Percentiles rank a stretch among this genome's conserved stretches.
Conservation (phyloP, 768 basidiomycete species). For the Xanthoconium stramineum region DNA sequence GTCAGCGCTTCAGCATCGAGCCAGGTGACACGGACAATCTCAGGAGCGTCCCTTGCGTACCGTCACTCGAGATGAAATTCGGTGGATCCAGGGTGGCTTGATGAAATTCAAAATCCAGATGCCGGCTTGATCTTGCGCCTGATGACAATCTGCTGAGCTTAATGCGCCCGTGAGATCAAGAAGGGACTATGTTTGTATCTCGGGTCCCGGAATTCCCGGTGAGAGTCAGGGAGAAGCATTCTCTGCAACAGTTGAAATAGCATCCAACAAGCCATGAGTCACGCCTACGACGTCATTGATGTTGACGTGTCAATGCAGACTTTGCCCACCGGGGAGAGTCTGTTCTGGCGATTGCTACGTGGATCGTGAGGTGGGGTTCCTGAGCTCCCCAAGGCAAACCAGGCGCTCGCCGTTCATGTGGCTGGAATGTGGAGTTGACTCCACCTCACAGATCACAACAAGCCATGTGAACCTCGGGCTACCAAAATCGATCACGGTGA, state of each 20-base stretch:
- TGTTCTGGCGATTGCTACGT: not conserved
- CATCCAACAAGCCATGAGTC: not conserved
- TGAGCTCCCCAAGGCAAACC: not conserved
- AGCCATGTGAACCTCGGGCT: not conserved
- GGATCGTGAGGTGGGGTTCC: not conserved
- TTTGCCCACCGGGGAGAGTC: not conserved
- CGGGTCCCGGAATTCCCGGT: not conserved
- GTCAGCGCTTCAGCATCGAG: not conserved
- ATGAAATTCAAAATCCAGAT: not conserved
- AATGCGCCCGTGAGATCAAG: not conserved
- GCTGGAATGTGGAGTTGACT: not conserved
- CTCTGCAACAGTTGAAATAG: not conserved
- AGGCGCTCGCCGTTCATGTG: not conserved
- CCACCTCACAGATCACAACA: not conserved
- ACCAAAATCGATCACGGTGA: not conserved
- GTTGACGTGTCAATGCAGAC: not conserved
- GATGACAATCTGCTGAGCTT: not conserved
- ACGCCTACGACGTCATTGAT: not conserved
- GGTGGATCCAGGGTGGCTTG: not conserved
- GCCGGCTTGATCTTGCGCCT: not conserved
- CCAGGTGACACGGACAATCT: not conserved
- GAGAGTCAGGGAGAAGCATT: not conserved
- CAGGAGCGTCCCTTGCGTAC: not conserved
- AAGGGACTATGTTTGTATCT: too few species aligned
- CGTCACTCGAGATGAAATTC: conserved; percentile 1